phyloP scores from a whole-genome alignment of 371 early-diverging fungal species.

The Caulochytrium protostelioides region DNA sequence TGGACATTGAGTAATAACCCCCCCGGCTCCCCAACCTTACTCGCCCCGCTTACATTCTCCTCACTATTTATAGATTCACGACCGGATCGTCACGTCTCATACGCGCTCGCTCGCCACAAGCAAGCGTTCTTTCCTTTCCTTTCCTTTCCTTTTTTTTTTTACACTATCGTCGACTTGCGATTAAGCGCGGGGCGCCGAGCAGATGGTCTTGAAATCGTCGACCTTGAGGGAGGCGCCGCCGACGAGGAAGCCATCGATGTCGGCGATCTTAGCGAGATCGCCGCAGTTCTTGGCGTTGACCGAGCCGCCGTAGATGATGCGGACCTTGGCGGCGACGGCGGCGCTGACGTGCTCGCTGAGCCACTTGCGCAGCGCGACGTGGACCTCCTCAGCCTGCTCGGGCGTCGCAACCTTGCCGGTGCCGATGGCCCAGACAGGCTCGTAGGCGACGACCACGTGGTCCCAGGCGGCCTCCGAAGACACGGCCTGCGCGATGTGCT shows the following conservation, averaged over 20 bases:
- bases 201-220: too few species aligned
- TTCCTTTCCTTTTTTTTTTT: too few species aligned
- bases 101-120: too few species aligned
- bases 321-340: conserved; percentile 58
- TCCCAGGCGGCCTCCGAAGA: conserved; percentile 38
- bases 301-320: conserved; percentile 94
- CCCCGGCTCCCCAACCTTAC: too few species aligned
- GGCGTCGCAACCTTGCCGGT: conserved; percentile 96
- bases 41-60: too few species aligned
- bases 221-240: conserved; percentile 91
- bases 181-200: too few species aligned
- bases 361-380: conserved; percentile 71
- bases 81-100: too few species aligned
- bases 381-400: conserved; percentile 93
- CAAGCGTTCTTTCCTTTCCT: too few species aligned
- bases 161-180: too few species aligned
- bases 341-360: conserved; percentile 55
- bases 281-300: conserved; percentile 73
- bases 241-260: conserved; percentile 97
- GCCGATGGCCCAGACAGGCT: conserved; percentile 99
- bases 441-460: conserved; percentile 95
- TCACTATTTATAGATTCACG: too few species aligned
- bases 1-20: too few species aligned
- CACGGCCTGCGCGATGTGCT: conserved; percentile 35
- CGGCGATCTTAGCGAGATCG: conserved; percentile 36